These are phyloP conservation scores for Pyrenula massariospora DNA, from an alignment of 495 filamentous ascomycete species.

Conservation along the genomic window DNA sequence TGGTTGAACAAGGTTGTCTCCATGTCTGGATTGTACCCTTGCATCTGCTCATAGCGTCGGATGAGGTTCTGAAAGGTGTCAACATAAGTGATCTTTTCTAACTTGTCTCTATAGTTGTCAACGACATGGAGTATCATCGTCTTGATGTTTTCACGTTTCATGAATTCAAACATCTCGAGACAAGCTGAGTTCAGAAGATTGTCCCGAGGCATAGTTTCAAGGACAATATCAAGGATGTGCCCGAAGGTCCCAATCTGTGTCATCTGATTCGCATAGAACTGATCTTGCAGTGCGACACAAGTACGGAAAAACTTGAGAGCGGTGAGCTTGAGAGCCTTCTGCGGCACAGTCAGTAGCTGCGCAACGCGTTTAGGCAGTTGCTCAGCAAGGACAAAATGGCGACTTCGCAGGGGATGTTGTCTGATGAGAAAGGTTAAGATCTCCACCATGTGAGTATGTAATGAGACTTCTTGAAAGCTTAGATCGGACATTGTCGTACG, in stretches of 20 bases:
- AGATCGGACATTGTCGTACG: conserved; percentile 51
- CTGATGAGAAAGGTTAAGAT: conserved; percentile 92
- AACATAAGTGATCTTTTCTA: conserved; percentile 71
- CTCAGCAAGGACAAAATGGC: conserved; percentile 76
- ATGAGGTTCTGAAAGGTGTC: conserved; percentile 74
- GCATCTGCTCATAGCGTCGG: conserved; percentile 66
- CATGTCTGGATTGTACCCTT: conserved; percentile 48
- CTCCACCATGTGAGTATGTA: conserved; percentile 86
- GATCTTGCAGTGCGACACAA: conserved; percentile 75
- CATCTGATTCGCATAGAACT: conserved; percentile 84
- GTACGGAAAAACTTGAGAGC: conserved; percentile 93
- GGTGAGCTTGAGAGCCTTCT: conserved; percentile 87
- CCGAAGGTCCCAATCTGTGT: conserved; percentile 74
- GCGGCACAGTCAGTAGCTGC: conserved; percentile 71
- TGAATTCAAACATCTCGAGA: conserved; percentile 86
- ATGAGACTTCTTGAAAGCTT: conserved; percentile 68
- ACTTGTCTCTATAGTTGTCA: conserved; percentile 75
- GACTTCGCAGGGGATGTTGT: conserved; percentile 74
- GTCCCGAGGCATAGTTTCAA: conserved; percentile 87
- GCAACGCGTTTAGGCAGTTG: conserved; percentile 69
- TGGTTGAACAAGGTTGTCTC: conserved; percentile 42
- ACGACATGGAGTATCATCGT: conserved; percentile 74
- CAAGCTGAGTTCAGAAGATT: conserved; percentile 95
- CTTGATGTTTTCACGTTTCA: conserved; percentile 76
- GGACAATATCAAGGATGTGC: conserved; percentile 77